Evolutionary conservation across 345 rosid species (phyloP).

Genomic region (Ceriops decandra): DNA sequence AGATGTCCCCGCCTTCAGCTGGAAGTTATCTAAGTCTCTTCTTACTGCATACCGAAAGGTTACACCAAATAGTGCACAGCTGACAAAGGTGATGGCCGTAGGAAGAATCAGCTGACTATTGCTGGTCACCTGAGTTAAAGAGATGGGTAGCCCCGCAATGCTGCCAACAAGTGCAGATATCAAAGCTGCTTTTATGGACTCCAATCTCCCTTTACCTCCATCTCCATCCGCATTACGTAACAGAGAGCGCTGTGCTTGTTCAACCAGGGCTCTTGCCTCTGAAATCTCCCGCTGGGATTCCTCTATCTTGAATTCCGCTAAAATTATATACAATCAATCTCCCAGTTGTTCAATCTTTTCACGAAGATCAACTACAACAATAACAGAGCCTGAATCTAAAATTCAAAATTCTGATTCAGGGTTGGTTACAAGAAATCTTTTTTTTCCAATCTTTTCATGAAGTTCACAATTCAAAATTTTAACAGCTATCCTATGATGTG

Average conservation of each 20-base stretch:
- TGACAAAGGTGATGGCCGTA: conserved; percentile 46
- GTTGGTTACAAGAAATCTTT: too few relatives aligned
- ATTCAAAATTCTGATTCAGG: too few relatives aligned
- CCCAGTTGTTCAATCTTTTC: too few relatives aligned
- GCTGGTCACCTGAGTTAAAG: conserved; percentile 49
- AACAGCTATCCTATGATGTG: too few relatives aligned
- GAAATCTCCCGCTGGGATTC: conserved; percentile 68
- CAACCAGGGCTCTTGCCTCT: conserved; percentile 69
- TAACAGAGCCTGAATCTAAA: too few relatives aligned
- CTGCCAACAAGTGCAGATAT: conserved; percentile 77
- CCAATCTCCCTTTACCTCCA: conserved; percentile 54
- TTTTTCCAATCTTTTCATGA: too few relatives aligned
- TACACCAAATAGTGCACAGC: conserved; percentile 87
- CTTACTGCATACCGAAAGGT: conserved; percentile 75
- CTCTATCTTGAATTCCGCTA: conserved; percentile 51
- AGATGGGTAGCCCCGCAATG: conserved; percentile 58
- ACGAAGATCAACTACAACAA: too few relatives aligned
- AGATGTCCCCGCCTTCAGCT: conserved; percentile 66
- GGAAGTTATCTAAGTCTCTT: conserved; percentile 68
- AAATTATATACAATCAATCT: conserved; percentile 2
- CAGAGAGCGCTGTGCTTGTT: conserved; percentile 66
- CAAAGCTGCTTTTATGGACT: conserved; percentile 68
- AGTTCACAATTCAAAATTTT: too few relatives aligned
- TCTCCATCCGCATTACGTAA: conserved; percentile 16
- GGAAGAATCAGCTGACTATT: conserved; percentile 58